Conservation (phyloP, 225 moss, liverwort and hornwort species). For the Lunularia cruciata region DNA sequence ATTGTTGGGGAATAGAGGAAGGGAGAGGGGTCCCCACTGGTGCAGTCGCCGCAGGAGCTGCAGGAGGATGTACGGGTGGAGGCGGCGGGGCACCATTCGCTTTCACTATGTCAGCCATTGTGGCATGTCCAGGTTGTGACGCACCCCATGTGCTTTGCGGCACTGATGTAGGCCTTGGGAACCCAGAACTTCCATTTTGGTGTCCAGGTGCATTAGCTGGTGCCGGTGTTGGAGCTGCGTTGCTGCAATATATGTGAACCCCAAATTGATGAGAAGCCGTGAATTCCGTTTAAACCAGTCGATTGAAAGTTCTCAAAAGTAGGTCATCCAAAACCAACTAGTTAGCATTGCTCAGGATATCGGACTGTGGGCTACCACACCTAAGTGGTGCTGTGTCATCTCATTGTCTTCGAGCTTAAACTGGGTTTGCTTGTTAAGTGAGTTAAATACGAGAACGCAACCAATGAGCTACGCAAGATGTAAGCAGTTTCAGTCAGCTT, state of each 20-base stretch:
- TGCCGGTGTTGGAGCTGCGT: slow-evolving; percentile 22
- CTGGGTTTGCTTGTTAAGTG: no score
- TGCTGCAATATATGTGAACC: slow-evolving; percentile 13
- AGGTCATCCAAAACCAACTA: no score
- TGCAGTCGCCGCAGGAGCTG: slow-evolving; percentile 19
- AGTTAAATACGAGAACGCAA: no score
- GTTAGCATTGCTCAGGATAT: no score
- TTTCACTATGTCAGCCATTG: slow-evolving; percentile 59
- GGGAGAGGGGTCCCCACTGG: slow-evolving; percentile 36
- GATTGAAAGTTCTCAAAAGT: no score
- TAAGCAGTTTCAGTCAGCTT: no score
- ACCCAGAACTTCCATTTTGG: slow-evolving; percentile 36
- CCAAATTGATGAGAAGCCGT: no score
- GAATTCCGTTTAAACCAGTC: neutral
- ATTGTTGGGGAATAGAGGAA: slow-evolving; percentile 33
- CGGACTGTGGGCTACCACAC: no score
- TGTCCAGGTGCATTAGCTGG: slow-evolving; percentile 12
- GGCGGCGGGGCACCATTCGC: slow-evolving; percentile 41
- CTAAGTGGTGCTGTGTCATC: no score
- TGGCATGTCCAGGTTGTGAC: slow-evolving; percentile 41
- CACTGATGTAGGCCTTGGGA: slow-evolving; percentile 29
- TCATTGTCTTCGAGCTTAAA: no score
- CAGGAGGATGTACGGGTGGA: slow-evolving; percentile 25
- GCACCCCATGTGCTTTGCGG: slow-evolving; percentile 45
- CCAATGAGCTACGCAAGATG: no score